Evolutionary conservation across 2,329 filamentous ascomycete species (phyloP).

Genomic region (Aspergillus novofumigatus): DNA sequence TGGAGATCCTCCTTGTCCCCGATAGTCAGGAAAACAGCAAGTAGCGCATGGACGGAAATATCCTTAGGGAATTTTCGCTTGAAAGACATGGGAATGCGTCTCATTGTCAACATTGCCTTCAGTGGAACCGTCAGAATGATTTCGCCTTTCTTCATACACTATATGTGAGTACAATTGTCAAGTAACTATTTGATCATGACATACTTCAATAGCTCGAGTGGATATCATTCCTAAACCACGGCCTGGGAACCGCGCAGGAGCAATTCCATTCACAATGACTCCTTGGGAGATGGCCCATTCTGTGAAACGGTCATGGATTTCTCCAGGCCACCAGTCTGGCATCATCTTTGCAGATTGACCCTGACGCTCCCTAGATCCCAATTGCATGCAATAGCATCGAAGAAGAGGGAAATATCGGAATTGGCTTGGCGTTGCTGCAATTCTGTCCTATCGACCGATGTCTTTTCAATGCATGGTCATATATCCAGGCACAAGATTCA

Average conservation of each 20-base stretch:
- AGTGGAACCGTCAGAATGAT: constrained; percentile 63
- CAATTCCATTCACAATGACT: constrained; percentile 63
- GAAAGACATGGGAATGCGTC: constrained; percentile 55
- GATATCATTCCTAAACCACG: constrained; percentile 76
- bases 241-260: constrained; percentile 63
- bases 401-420: not conserved
- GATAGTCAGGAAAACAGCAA: constrained; percentile 65
- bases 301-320: constrained; percentile 53
- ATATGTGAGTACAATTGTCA: not conserved
- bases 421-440: not conserved
- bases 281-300: constrained; percentile 64
- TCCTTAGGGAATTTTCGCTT: constrained; percentile 49
- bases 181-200: constrained; percentile 2
- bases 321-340: constrained; percentile 30
- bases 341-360: constrained; percentile 17
- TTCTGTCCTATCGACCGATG: not conserved
- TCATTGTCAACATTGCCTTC: constrained; percentile 60
- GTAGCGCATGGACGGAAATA: constrained; percentile 64
- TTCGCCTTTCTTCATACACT: constrained; percentile 49
- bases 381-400: not conserved
- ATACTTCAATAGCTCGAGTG: constrained; percentile 61
- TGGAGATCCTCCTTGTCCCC: constrained; percentile 41
- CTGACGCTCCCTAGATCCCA: constrained; percentile 23
- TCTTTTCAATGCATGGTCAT: not conserved
- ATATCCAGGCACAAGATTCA: not conserved